Conservation (phyloP, 2,329 filamentous ascomycete species). For the Cercospora zeae-maydis region DNA sequence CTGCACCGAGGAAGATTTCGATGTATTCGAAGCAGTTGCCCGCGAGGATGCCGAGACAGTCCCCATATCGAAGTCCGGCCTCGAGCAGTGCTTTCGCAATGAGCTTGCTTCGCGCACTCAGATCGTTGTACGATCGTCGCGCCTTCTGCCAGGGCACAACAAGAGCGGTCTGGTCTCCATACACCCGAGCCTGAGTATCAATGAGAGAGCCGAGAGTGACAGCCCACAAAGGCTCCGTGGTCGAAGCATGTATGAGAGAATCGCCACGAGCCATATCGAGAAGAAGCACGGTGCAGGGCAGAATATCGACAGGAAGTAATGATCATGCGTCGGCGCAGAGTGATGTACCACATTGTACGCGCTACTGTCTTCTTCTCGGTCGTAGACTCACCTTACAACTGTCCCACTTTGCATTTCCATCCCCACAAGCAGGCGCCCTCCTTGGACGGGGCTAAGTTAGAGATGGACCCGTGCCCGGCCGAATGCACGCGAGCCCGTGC, state of each 20-base stretch:
- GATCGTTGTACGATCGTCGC: neutral
- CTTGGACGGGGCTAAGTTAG: too few relatives aligned
- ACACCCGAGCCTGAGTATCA: neutral
- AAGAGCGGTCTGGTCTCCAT: neutral
- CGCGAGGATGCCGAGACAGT: neutral
- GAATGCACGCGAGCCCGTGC: too few relatives aligned
- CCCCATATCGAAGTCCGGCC: neutral
- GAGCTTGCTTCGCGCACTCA: neutral
- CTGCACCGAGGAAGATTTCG: neutral
- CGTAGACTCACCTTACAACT: too few relatives aligned
- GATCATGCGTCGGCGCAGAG: too few relatives aligned
- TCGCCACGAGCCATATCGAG: neutral
- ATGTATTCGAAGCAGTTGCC: neutral
- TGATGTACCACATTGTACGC: too few relatives aligned
- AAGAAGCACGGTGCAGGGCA: too few relatives aligned
- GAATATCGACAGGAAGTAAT: too few relatives aligned
- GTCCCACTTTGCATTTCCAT: too few relatives aligned
- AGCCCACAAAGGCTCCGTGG: neutral
- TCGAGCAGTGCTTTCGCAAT: neutral
- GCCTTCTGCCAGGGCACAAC: neutral
- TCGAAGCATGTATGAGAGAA: neutral
- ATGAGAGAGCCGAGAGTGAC: neutral
- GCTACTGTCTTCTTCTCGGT: too few relatives aligned
- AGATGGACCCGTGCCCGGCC: too few relatives aligned
- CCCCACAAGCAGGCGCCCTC: too few relatives aligned